Evolutionary conservation across 345 rosid species (phyloP).

Genomic region (Ricinus communis): DNA sequence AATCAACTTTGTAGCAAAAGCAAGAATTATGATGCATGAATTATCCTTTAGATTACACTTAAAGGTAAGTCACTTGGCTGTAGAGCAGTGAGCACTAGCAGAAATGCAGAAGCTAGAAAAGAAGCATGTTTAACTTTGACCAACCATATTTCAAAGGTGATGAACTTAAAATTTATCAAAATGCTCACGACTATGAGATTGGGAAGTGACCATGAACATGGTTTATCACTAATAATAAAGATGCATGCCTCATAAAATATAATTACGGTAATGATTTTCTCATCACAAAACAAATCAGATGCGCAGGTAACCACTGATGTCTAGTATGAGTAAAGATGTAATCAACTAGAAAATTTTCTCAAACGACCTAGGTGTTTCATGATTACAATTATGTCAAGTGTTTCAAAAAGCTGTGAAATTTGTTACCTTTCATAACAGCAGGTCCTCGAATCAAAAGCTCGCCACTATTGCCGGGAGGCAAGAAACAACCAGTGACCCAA

Average conservation of each 20-base stretch:
- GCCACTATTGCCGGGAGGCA: slow-evolving; percentile 70
- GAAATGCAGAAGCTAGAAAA: background rate
- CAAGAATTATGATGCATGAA: background rate
- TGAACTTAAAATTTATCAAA: background rate
- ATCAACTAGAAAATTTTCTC: background rate
- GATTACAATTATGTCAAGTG: background rate
- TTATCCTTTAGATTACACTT: background rate
- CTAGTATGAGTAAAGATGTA: background rate
- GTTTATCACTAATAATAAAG: background rate
- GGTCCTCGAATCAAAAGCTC: slow-evolving; percentile 92
- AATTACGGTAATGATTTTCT: background rate
- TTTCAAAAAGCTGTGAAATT: background rate
- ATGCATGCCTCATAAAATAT: background rate
- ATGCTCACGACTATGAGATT: background rate
- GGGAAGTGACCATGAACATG: background rate
- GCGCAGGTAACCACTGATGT: background rate
- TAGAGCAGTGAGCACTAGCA: background rate
- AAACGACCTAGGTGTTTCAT: background rate
- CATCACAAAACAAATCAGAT: background rate
- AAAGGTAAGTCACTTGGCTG: background rate
- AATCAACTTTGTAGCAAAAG: background rate
- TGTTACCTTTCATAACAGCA: slow-evolving; percentile 64
- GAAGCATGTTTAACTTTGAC: background rate
- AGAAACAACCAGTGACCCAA: slow-evolving; percentile 52
- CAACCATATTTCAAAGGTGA: background rate